Conservation (phyloP, 2,329 filamentous ascomycete genomes). For the Teratosphaeria viscida region DNA sequence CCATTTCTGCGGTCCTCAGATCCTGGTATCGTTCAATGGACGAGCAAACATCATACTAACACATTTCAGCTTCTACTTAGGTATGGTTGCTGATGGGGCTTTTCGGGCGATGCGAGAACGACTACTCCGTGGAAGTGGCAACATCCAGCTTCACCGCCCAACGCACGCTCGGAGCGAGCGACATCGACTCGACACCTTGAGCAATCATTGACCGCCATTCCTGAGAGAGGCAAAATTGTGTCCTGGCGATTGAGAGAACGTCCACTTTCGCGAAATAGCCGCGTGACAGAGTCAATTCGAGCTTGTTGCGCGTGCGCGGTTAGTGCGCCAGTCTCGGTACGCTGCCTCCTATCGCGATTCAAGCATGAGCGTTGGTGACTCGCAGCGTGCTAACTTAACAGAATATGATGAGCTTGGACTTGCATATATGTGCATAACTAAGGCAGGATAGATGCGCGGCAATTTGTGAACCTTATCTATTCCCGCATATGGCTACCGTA, state of each 20-base stretch:
- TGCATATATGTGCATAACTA: not conserved
- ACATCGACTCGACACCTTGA: no score
- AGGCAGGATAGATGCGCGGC: not conserved
- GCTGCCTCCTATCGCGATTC: not conserved
- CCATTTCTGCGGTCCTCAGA: not conserved
- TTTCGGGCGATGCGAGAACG: no score
- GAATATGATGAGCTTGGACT: not conserved
- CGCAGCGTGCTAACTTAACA: not conserved
- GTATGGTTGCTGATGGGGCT: no score
- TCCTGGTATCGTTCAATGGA: not conserved
- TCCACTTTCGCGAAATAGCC: not conserved
- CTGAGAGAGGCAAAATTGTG: not conserved
- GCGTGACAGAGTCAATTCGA: not conserved
- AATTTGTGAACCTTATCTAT: slow-evolving; percentile 2
- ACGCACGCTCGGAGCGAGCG: no score
- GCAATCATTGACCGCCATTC: not conserved
- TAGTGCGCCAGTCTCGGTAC: not conserved
- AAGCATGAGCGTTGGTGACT: not conserved
- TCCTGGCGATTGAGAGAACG: not conserved
- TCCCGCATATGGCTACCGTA: slow-evolving; percentile 1
- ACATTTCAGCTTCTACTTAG: not conserved
- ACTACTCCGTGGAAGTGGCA: no score
- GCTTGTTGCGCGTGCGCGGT: not conserved
- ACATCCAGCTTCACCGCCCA: no score
- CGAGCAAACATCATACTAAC: not conserved